phyloP scores from a whole-genome alignment of 768 basidiomycete genomes.

The Rhodotorula diobovata region DNA sequence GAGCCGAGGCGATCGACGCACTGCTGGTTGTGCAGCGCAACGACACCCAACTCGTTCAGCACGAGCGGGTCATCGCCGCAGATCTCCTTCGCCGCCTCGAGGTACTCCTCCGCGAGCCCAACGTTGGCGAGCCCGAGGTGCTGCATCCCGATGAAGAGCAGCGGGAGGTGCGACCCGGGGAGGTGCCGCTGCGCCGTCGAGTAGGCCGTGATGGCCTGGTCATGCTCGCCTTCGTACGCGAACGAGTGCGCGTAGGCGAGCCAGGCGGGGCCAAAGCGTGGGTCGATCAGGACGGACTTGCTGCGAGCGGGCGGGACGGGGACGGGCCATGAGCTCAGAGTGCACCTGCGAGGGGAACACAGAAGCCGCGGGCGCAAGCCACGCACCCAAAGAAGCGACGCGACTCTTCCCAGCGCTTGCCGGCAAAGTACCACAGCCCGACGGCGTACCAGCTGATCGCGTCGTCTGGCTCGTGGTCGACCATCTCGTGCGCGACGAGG shows the following conservation, averaged over 20 bases:
- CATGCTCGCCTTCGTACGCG: conserved; percentile 94
- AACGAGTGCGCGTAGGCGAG: conserved; percentile 96
- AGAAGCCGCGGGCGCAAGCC: background rate
- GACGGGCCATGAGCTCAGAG: no score
- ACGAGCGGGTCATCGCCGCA: conserved; percentile 84
- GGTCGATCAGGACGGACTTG: conserved; percentile 95
- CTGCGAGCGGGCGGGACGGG: conserved; percentile 50
- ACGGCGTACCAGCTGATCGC: conserved; percentile 97
- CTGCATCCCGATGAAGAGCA: conserved; percentile 97
- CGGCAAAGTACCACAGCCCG: conserved; percentile 89
- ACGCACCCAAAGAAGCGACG: conserved; percentile 87
- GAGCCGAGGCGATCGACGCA: no score
- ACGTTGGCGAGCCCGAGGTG: conserved; percentile 84
- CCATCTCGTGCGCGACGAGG: conserved; percentile 91
- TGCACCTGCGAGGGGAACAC: background rate
- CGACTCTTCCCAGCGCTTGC: conserved; percentile 81
- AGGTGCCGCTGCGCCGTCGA: conserved; percentile 94
- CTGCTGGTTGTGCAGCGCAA: conserved; percentile 71
- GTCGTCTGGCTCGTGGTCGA: conserved; percentile 86
- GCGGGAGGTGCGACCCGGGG: conserved; percentile 90
- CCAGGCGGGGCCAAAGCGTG: conserved; percentile 94
- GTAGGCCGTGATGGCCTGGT: conserved; percentile 96
- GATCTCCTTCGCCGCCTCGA: conserved; percentile 64
- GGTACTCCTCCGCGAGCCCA: conserved; percentile 75
- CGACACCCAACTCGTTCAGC: conserved; percentile 86